A percentile compares a stretch with the other conserved stretches of the same genome.
Conservation (phyloP, 2,329 filamentous ascomycete genomes). For the Aureobasidium sp. region DNA sequence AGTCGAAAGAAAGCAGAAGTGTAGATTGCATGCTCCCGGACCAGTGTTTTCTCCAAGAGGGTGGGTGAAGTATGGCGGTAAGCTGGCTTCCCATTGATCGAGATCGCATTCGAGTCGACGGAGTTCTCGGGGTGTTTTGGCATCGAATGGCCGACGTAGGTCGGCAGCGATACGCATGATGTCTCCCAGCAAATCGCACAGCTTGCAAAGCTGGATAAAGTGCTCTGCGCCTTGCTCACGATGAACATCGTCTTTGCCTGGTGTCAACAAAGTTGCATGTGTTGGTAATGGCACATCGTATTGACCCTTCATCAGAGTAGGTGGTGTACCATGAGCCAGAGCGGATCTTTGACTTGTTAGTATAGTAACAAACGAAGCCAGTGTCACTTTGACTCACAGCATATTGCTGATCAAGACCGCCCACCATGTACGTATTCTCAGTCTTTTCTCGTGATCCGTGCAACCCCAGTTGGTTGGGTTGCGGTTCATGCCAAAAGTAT, state of each 20-base stretch:
- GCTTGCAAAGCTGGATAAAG: conserved; percentile 7
- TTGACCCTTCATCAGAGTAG: conserved; percentile 46
- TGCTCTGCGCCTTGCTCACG: conserved; percentile 5
- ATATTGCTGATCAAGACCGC: conserved; percentile 49
- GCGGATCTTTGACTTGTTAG: conserved; percentile 36
- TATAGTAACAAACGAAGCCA: not conserved
- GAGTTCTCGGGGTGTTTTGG: not conserved
- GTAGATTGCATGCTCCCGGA: conserved; percentile 32
- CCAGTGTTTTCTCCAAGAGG: not conserved
- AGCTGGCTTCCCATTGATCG: conserved; percentile 5
- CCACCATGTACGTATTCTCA: conserved; percentile 51
- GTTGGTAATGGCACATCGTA: conserved; percentile 51
- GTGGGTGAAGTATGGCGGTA: not conserved
- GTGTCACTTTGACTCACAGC: not conserved
- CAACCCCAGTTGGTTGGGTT: conserved; percentile 49
- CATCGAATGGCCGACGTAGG: not conserved
- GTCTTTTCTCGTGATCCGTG: conserved; percentile 43
- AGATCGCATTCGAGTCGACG: conserved; percentile 4
- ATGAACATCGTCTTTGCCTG: not conserved
- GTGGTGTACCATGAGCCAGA: conserved; percentile 50
- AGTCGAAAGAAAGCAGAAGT: conserved; percentile 36
- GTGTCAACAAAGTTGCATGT: conserved; percentile 1
- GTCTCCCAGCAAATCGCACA: conserved; percentile 2
- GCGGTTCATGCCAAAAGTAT: conserved; percentile 50
- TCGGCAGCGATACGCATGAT: not conserved